Percentiles rank a stretch among this genome's conserved stretches.
phyloP scores from a whole-genome alignment of 2,329 filamentous ascomycete genomes.

The Madurella fahalii region DNA sequence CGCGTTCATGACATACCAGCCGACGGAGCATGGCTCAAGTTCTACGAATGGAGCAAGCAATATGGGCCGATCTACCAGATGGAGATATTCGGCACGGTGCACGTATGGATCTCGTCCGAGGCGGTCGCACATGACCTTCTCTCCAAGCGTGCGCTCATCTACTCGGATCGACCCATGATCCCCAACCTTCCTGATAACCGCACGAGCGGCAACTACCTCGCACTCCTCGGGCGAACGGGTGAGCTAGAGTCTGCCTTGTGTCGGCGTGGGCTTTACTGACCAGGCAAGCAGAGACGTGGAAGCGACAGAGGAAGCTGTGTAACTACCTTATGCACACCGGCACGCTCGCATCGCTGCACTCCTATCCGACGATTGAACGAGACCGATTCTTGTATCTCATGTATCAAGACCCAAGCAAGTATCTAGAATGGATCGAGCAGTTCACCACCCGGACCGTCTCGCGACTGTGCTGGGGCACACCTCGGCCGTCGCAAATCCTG shows the following conservation, averaged over 20 bases:
- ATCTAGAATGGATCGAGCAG: slow-evolving; percentile 44
- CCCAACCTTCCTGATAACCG: slow-evolving; percentile 45
- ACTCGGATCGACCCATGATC: slow-evolving; percentile 46
- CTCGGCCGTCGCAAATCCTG: slow-evolving; percentile 37
- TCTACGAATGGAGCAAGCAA: slow-evolving; percentile 44
- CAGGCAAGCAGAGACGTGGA: slow-evolving; percentile 41
- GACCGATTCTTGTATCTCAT: slow-evolving; percentile 45
- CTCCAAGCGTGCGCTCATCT: slow-evolving; percentile 38
- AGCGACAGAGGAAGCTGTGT: slow-evolving; percentile 44
- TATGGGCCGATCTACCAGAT: slow-evolving; percentile 46
- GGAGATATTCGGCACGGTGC: slow-evolving; percentile 42
- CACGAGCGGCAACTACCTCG: slow-evolving; percentile 45
- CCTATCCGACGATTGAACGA: slow-evolving; percentile 42
- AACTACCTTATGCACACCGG: slow-evolving; percentile 41
- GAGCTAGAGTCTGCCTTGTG: slow-evolving; percentile 2
- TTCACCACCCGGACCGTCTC: slow-evolving; percentile 45
- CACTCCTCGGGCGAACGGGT: slow-evolving; percentile 42
- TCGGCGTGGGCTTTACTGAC: neutral
- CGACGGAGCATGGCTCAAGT: slow-evolving; percentile 43
- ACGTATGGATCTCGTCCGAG: slow-evolving; percentile 47
- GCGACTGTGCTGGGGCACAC: slow-evolving; percentile 43
- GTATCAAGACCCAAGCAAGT: slow-evolving; percentile 37
- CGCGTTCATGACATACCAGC: slow-evolving; percentile 43
- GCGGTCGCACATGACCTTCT: slow-evolving; percentile 43
- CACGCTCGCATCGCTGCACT: slow-evolving; percentile 36